These are phyloP conservation scores for Penicillium goetzii DNA, from an alignment of 495 filamentous ascomycete species.

Conservation along the genomic window DNA sequence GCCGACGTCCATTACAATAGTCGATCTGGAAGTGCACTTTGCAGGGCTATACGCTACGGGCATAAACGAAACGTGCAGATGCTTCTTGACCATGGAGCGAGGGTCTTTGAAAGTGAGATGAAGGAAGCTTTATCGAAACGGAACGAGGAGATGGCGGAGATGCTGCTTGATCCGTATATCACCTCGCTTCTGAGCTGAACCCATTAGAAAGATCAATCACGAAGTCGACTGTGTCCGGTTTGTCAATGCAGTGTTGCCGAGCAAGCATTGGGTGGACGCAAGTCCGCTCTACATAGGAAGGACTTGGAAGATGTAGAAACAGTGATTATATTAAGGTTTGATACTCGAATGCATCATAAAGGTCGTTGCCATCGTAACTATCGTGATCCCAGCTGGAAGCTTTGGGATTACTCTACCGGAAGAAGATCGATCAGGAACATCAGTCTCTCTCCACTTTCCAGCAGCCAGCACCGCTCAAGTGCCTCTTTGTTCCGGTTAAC, in stretches of 20 bases:
- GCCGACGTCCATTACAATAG: not conserved
- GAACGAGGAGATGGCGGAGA: not conserved
- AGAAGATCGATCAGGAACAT: constrained; percentile 39
- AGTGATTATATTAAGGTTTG: not conserved
- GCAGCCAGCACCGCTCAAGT: constrained; percentile 43
- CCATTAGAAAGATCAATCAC: not conserved
- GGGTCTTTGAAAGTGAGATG: not conserved
- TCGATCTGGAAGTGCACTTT: not conserved
- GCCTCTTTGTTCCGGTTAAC: constrained; percentile 42
- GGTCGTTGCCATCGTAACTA: constrained; percentile 22
- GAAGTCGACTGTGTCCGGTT: not conserved
- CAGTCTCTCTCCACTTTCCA: constrained; percentile 49
- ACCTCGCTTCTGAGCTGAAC: not conserved
- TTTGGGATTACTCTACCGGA: not conserved
- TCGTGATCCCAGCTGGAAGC: not conserved
- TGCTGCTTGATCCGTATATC: not conserved
- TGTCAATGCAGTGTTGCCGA: too few relatives aligned
- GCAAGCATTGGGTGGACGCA: too few relatives aligned
- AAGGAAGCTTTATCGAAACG: not conserved
- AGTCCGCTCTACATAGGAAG: not conserved
- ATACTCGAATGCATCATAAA: constrained; percentile 14
- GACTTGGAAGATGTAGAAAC: not conserved
- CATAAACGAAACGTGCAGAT: not conserved
- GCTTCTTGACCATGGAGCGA: not conserved
- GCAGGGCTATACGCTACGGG: not conserved